These are phyloP conservation scores for Paramecium caudatum DNA, from an alignment of 73 alveolate genomes.

Conservation along the genomic window DNA sequence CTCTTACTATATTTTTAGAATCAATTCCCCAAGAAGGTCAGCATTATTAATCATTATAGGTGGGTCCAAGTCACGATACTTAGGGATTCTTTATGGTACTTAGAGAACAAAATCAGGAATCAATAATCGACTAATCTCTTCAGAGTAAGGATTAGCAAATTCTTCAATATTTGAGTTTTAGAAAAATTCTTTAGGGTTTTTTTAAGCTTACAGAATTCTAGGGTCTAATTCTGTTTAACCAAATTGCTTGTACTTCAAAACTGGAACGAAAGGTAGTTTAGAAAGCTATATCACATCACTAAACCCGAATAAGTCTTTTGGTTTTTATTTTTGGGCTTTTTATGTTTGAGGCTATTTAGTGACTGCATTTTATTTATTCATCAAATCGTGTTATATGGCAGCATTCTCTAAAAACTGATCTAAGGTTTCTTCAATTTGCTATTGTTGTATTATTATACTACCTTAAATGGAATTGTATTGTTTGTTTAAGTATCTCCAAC, in stretches of 20 bases:
- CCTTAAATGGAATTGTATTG: conserved; percentile 15
- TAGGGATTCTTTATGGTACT: neutral
- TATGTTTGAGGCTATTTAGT: conserved; percentile 10
- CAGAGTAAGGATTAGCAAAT: conserved; percentile 72
- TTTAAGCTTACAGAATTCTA: conserved; percentile 47
- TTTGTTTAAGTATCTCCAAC: neutral
- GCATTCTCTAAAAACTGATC: conserved; percentile 52
- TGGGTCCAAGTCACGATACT: conserved; percentile 60
- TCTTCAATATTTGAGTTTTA: conserved; percentile 29
- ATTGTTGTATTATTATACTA: neutral
- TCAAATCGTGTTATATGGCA: conserved; percentile 18
- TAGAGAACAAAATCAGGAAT: neutral
- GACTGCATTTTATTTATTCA: neutral
- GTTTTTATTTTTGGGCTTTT: conserved; percentile 40
- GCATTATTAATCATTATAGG: conserved; percentile 52
- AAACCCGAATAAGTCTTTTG: conserved; percentile 63
- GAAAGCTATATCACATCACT: conserved; percentile 14
- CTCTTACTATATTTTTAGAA: conserved; percentile 39
- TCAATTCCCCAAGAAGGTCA: conserved; percentile 65
- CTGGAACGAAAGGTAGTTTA: conserved; percentile 66
- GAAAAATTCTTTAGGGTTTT: conserved; percentile 2
- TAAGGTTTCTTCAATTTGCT: conserved; percentile 44
- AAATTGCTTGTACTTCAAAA: conserved; percentile 52
- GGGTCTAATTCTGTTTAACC: conserved; percentile 67
- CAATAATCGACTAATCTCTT: conserved; percentile 51